Percentiles rank a stretch among this genome's conserved stretches.
Conservation (phyloP, 768 basidiomycete genomes). For the Boletus huronensis region DNA sequence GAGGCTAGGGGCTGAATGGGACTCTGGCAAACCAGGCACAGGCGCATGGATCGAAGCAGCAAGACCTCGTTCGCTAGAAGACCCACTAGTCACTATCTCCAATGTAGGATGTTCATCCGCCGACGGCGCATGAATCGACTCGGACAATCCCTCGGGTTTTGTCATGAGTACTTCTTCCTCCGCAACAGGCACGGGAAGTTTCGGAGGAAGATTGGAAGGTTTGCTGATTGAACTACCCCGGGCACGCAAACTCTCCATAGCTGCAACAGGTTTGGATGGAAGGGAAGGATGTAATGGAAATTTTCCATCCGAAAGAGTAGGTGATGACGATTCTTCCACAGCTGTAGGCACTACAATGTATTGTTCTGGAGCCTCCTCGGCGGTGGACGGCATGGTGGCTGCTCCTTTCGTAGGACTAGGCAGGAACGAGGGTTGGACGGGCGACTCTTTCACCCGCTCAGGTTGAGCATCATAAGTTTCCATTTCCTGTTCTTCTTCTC, state of each 20-base stretch:
- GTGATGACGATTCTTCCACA: constrained; percentile 4
- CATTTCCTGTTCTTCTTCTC: constrained; percentile 22
- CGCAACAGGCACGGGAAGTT: not conserved
- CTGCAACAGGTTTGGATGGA: constrained; percentile 42
- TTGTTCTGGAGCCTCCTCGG: constrained; percentile 17
- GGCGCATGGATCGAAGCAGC: constrained; percentile 59
- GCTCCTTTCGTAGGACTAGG: constrained; percentile 6
- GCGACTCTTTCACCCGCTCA: constrained; percentile 4
- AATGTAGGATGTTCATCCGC: constrained; percentile 14
- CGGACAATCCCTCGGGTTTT: constrained; percentile 21
- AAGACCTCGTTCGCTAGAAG: constrained; percentile 36
- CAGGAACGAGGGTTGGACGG: constrained; percentile 5
- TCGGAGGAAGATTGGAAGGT: constrained; percentile 13
- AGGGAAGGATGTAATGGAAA: constrained; percentile 44
- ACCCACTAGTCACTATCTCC: constrained; percentile 15
- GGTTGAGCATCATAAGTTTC: constrained; percentile 15
- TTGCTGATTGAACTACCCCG: constrained; percentile 14
- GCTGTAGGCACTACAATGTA: constrained; percentile 12
- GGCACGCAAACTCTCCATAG: constrained; percentile 15
- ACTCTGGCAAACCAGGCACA: constrained; percentile 34
- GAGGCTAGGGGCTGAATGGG: constrained; percentile 34
- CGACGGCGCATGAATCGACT: constrained; percentile 27
- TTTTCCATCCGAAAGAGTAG: constrained; percentile 15
- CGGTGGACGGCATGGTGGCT: not conserved
- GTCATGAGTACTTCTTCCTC: constrained; percentile 15